Evolutionary conservation across 2,329 filamentous ascomycete species (phyloP), one percentile per base, ranked within the genome.

Genomic region (Fusarium sp.): DNA sequence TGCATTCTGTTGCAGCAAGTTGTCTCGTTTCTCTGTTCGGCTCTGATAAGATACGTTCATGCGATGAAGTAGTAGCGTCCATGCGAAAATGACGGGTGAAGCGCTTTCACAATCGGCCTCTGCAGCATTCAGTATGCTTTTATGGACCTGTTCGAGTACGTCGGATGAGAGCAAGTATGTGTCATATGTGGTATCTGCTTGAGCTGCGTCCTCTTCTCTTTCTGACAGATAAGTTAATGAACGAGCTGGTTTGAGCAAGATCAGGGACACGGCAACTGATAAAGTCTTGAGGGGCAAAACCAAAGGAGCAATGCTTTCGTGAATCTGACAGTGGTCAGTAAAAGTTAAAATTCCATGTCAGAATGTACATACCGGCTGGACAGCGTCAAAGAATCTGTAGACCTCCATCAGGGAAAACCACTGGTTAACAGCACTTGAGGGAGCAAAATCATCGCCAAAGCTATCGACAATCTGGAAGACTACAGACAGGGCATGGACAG

Each of bases 331-430:
- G 13, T 7, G n/a, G 62, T 77, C 47, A 78, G 68, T 46, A 49
- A 17, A 23, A 25, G 22, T 17, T 14, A 25, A n/a, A 19, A 17
- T 35, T 33, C 10, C 25, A 30, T 23, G 20, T 25, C 25, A 11
- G 40, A 15, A 45, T 13, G 15, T 9, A 75, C 77, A 39, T 56
- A 79, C 75, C 25, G 79, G 77, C 56, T 81, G 79, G 47, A 94
- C 82, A 11, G 83, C 81, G 58, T 90, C 87, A 67, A 97, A 85
- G 74, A 96, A 97, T 50, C 80, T 81, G 73, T 87, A 89, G 15
- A 87, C 82, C 41, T 85, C 82, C 83, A 94, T 89, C 49, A 94
- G 80, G n/a, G 84, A 81, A 71, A 94, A 93, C 93, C 93, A 97
- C 67, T 87, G 83, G 39, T 87, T 81, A 19, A 94, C 83, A 8